These are phyloP conservation scores for Pseudonitzschia pungens DNA, from an alignment of 108 stramenopile species.

Conservation along the genomic window DNA sequence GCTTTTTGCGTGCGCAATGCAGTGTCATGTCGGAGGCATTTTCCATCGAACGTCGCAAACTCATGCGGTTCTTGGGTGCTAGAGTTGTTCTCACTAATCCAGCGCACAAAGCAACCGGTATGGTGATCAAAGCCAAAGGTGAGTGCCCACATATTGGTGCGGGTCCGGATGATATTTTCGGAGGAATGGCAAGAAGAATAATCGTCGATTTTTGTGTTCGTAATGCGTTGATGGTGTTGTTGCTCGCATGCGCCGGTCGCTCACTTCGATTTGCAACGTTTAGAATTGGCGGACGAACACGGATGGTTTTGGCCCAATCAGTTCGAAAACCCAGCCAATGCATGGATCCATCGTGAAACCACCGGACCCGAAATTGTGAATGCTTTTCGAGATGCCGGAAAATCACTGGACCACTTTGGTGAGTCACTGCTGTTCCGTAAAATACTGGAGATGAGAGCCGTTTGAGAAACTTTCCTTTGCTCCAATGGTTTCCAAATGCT, in stretches of 20 bases:
- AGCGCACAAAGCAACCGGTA: slow-evolving; percentile 68
- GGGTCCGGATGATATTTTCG: slow-evolving; percentile 46
- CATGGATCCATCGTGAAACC: slow-evolving; percentile 68
- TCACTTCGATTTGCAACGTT: neutral
- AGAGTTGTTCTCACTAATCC: slow-evolving; percentile 64
- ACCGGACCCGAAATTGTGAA: slow-evolving; percentile 76
- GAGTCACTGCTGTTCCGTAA: slow-evolving; percentile 1
- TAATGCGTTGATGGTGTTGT: too few relatives aligned
- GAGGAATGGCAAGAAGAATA: slow-evolving; percentile 24
- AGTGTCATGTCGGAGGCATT: slow-evolving; percentile 77
- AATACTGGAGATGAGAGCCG: too few relatives aligned
- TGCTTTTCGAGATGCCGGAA: slow-evolving; percentile 45
- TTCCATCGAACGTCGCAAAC: slow-evolving; percentile 65
- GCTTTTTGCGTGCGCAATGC: slow-evolving; percentile 22
- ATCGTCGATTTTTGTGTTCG: too few relatives aligned
- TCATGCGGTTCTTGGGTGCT: slow-evolving; percentile 75
- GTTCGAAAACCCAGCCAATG: slow-evolving; percentile 80
- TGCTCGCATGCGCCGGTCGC: too few relatives aligned
- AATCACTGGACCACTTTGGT: slow-evolving; percentile 60
- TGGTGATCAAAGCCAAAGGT: slow-evolving; percentile 65
- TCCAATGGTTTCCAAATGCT: too few relatives aligned
- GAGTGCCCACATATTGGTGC: neutral
- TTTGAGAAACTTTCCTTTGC: too few relatives aligned
- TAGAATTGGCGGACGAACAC: slow-evolving; percentile 47
- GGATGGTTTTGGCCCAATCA: slow-evolving; percentile 72